phyloP scores from a whole-genome alignment of 2,329 filamentous ascomycete genomes.

The Claviceps sp. region DNA sequence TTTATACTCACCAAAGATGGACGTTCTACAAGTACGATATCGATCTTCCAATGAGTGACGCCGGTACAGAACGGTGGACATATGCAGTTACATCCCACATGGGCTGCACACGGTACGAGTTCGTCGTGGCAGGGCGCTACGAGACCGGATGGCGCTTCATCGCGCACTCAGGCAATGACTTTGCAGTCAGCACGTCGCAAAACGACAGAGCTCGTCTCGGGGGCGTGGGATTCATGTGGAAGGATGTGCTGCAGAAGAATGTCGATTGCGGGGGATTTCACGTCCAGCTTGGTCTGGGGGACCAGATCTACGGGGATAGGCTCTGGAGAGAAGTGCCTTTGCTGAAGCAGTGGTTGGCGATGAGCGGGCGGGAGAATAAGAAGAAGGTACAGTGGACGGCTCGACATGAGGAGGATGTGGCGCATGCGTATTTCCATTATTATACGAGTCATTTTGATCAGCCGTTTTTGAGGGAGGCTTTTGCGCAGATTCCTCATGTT shows the following conservation, averaged over 20 bases:
- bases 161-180: constrained; percentile 92
- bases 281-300: constrained; percentile 78
- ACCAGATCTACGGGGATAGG: constrained; percentile 90
- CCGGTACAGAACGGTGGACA: constrained; percentile 75
- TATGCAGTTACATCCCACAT: constrained; percentile 96
- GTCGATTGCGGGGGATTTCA: constrained; percentile 94
- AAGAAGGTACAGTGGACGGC: constrained; percentile 88
- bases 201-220: constrained; percentile 77
- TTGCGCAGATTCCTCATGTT: constrained; percentile 92
- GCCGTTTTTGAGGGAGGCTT: constrained; percentile 84
- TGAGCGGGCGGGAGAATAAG: constrained; percentile 83
- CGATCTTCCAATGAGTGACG: constrained; percentile 79
- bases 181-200: constrained; percentile 73
- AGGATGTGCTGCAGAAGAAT: constrained; percentile 95
- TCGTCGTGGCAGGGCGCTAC: constrained; percentile 78
- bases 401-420: constrained; percentile 86
- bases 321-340: constrained; percentile 93
- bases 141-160: constrained; percentile 95
- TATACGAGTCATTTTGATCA: constrained; percentile 98
- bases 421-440: constrained; percentile 96
- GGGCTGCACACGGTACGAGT: constrained; percentile 96
- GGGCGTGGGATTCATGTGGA: constrained; percentile 95
- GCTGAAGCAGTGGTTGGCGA: constrained; percentile 87
- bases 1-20: constrained; percentile 86
- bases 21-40: constrained; percentile 92